A percentile compares a stretch with the other conserved stretches of the same genome.
Evolutionary conservation across 208 protist species (phyloP).

Genomic region (Trypanosoma congolense): DNA sequence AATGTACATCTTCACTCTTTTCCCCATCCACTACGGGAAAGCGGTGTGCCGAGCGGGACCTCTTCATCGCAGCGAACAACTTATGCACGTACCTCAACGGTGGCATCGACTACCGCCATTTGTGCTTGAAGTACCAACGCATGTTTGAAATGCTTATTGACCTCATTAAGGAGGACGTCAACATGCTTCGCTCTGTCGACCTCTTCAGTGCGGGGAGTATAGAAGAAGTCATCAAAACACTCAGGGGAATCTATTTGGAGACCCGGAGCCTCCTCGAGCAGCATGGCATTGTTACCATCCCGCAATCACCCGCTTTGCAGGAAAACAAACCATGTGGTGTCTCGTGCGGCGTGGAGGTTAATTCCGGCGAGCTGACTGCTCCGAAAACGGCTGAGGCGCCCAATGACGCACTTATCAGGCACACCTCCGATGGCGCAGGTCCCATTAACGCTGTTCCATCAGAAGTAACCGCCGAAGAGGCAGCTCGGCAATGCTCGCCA

Average conservation of each 20-base stretch:
- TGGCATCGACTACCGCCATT: constrained; percentile 68
- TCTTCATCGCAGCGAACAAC: constrained; percentile 60
- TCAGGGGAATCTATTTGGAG: constrained; percentile 11
- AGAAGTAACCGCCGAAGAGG: too few relatives aligned
- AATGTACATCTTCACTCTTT: not conserved
- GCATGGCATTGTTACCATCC: constrained; percentile 8
- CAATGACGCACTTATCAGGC: too few relatives aligned
- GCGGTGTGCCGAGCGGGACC: constrained; percentile 61
- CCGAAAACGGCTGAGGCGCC: too few relatives aligned
- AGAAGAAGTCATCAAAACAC: constrained; percentile 6
- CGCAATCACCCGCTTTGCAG: not conserved
- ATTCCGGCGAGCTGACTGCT: not conserved
- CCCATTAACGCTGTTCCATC: too few relatives aligned
- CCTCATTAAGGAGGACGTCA: constrained; percentile 49
- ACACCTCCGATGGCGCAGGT: too few relatives aligned
- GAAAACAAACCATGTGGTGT: not conserved
- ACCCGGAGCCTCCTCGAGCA: constrained; percentile 23
- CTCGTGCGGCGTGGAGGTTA: not conserved
- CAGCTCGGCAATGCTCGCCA: too few relatives aligned
- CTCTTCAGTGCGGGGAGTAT: constrained; percentile 23
- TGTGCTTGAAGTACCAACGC: constrained; percentile 53
- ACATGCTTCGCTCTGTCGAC: constrained; percentile 25
- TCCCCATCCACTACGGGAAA: not conserved
- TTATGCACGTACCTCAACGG: constrained; percentile 73
- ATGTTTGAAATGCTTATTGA: constrained; percentile 41